Base-by-base conservation (phyloP, 345 rosid genomes). In the Gynandropsis gynandra region DNA sequence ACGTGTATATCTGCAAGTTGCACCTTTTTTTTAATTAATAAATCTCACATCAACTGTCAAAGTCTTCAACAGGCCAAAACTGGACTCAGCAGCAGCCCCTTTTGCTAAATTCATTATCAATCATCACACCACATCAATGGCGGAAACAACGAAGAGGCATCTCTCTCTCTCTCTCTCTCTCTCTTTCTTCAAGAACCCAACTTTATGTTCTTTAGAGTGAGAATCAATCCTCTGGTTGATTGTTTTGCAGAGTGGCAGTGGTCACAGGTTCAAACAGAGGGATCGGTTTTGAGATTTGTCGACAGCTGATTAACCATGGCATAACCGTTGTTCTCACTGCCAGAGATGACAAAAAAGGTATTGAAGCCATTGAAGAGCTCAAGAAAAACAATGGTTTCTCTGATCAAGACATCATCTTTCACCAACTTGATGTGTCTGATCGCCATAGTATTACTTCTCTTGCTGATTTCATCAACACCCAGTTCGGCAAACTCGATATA, bases 221-320 rank as follows among this genome's bases (percentile, higher is more conserved):
- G 9, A 29, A 16, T 33, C 16, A 5, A 11, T 29, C 1, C 20
- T 29, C 16, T 31, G 1, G 45, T 33, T 17, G 42, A 29, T 53
- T 8, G 41, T 17, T 7, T 20, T 40, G 35, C 68, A 76, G 77
- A 46, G 56, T 59, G 61, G 81, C 81, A 37, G 63, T 76, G 10
- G 81, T 70, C 7, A 73, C 76, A 12, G 81, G 79, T 16, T 70
- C 76, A 20, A 77, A 71, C 69, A 71, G 60, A 67, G 79, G 79
- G 38, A 74, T 77, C 5, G 82, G 79, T 19, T 64, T 68, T 45
- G 76, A 66, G 55, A 65, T 71, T 11, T 62, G 68, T 17, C 67
- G 60, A 65, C 76, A 65, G 44, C 68, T 71, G 19, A 76, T 66
- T n/a, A 62, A 58, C 0, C 43, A 47, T 6, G 78, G 74, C 9